Conservation (phyloP, 352 stramenopile species). For the Phytophthora europaea region DNA sequence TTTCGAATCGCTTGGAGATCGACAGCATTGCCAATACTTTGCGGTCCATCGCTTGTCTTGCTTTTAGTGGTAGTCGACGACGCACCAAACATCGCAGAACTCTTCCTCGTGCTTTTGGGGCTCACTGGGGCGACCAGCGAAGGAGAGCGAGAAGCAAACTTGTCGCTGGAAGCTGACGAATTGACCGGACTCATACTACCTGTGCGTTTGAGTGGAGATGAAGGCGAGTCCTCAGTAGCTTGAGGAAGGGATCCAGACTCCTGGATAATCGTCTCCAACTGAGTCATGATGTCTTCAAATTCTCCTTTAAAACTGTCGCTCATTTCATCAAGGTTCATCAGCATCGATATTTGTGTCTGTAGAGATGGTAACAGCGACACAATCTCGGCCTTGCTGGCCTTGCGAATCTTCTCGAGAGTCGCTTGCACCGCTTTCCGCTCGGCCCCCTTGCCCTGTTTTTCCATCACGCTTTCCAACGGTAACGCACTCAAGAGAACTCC, state of each 20-base stretch:
- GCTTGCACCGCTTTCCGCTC: conserved; percentile 73
- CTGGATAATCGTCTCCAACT: conserved; percentile 62
- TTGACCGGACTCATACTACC: conserved; percentile 5
- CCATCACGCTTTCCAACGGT: conserved; percentile 72
- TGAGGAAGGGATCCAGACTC: conserved; percentile 29
- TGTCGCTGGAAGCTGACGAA: conserved; percentile 17
- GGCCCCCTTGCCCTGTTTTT: conserved; percentile 81
- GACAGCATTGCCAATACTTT: conserved; percentile 30
- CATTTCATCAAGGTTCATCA: conserved; percentile 63
- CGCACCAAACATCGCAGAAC: conserved; percentile 12
- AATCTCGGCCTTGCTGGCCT: conserved; percentile 82
- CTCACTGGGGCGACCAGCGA: conserved; percentile 13
- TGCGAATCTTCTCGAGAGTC: conserved; percentile 88
- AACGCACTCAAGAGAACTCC: conserved; percentile 69
- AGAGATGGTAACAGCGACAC: conserved; percentile 68
- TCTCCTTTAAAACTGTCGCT: conserved; percentile 64
- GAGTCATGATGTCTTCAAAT: conserved; percentile 52
- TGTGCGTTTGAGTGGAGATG: background rate
- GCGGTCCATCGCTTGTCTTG: conserved; percentile 9
- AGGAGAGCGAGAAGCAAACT: background rate
- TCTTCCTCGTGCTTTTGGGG: conserved; percentile 21
- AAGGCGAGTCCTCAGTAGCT: background rate
- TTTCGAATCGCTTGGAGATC: conserved; percentile 87
- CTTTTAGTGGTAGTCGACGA: conserved; percentile 13
- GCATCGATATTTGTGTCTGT: conserved; percentile 63